Evolutionary conservation across 2,329 filamentous ascomycete genomes (phyloP), one percentile per base, ranked within the genome.

Genomic region (Cladorrhinum sp.): DNA sequence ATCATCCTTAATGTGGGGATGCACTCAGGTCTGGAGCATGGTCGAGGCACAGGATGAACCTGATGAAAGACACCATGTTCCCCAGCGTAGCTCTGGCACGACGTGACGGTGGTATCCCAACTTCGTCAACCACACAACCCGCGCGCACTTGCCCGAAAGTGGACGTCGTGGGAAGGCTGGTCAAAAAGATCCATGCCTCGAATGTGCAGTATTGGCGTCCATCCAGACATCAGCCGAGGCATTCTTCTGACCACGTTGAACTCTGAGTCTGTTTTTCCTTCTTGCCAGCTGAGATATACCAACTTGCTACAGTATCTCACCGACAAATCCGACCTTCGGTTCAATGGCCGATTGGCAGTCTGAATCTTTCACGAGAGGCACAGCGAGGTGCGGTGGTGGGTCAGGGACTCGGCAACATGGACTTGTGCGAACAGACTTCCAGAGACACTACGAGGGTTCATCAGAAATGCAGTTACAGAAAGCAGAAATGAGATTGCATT

Each of bases 401-500:
- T 13, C 32, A 36, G 32, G 32, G 4, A 36, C 32, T 36, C 32
- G 32, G 32, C 25, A 29, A 29, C 25, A 29, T 29, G 25, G 5
- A 29, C 4, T 13, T n/a, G 36, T 13, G 36, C 16, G 36, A 29
- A 36, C 32, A 36, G n/a, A 45, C 41, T 45, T 45, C 41, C 16
- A 45, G 41, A 45, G 16, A 45, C n/a, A 7, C 3, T 3, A 13
- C 16, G 29, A 55, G 45, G 52, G 32, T 55, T 60, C 41, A 54
- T 41, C 22, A 52, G 27, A 49, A 52, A 50, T 36, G 50, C 55
- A 55, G 36, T 36, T n/a, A 54, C 20, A 32, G 38, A n/a, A 27
- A 41, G 20, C 9, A 29, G 16, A 25, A 52, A 32, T 23, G 29
- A 48, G 32, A 50, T 69, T 72, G 71, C 70, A 69, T 68, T 70